Evolutionary conservation across 192 early-diverging fungal species (phyloP).

Genomic region (Backusella mclennaniae): DNA sequence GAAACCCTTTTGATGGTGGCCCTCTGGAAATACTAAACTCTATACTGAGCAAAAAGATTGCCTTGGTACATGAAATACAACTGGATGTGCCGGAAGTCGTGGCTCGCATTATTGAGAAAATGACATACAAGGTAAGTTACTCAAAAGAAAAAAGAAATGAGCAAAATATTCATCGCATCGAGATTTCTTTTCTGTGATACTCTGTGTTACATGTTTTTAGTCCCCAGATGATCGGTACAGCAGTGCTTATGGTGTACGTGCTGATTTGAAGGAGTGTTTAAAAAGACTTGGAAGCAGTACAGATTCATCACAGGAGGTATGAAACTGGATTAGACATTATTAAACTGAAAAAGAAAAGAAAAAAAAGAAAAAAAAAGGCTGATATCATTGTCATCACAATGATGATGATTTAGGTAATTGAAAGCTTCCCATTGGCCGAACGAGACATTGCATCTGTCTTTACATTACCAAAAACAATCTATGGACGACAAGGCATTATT

Average conservation of each 20-base stretch:
- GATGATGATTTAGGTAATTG: constrained; percentile 8
- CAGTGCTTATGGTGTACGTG: constrained; percentile 28
- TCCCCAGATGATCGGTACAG: constrained; percentile 34
- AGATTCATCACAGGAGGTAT: constrained; percentile 13
- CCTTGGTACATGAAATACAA: constrained; percentile 25
- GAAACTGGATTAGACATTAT: not conserved
- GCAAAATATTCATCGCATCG: not conserved
- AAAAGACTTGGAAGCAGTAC: constrained; percentile 12
- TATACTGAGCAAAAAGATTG: constrained; percentile 26
- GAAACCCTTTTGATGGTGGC: constrained; percentile 30
- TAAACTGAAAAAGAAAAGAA: not conserved
- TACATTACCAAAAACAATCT: constrained; percentile 28
- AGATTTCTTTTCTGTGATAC: not conserved
- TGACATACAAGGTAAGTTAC: constrained; percentile 33
- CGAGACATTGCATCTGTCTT: constrained; percentile 35
- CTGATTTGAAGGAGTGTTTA: constrained; percentile 31
- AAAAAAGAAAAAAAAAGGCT: not conserved
- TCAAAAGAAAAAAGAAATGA: not conserved
- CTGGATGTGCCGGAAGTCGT: constrained; percentile 28
- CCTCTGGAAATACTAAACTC: constrained; percentile 33
- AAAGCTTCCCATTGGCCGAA: constrained; percentile 28
- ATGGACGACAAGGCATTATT: constrained; percentile 27
- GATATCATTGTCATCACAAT: not conserved
- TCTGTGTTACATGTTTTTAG: not conserved
- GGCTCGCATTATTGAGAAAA: constrained; percentile 29